Evolutionary conservation across 495 filamentous ascomycete genomes (phyloP).

Genomic region (Parathielavia hyrcaniae): DNA sequence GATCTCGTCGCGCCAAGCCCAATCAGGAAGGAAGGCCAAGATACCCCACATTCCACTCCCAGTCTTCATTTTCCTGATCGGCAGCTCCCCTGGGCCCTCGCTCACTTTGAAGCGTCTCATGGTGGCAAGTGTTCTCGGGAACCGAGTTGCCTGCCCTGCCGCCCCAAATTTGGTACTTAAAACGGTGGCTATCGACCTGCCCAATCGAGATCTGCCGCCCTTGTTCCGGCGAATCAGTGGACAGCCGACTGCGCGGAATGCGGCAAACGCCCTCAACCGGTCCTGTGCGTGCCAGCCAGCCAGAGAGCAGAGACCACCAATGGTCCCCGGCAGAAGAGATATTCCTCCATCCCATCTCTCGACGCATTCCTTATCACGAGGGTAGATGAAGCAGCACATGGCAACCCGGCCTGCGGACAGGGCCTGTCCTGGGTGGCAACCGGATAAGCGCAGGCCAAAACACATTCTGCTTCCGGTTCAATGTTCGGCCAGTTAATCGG

Average conservation of each 20-base stretch:
- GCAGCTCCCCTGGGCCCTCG: no score
- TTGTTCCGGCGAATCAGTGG: constrained; percentile 19
- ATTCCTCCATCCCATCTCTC: constrained; percentile 11
- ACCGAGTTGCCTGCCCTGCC: neutral
- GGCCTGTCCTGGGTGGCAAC: constrained; percentile 5
- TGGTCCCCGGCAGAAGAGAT: constrained; percentile 6
- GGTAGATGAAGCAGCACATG: constrained; percentile 9
- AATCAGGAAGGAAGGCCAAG: constrained; percentile 2
- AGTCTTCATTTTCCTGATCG: constrained; percentile 16
- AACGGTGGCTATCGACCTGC: constrained; percentile 16
- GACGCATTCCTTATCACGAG: constrained; percentile 13
- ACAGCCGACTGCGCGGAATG: neutral
- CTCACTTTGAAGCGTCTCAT: neutral
- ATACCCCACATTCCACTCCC: constrained; percentile 4
- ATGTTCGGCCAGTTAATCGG: neutral
- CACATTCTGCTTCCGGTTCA: constrained; percentile 17
- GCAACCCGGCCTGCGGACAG: neutral
- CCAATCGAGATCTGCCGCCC: constrained; percentile 9
- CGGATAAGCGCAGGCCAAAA: constrained; percentile 6
- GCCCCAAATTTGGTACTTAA: constrained; percentile 1
- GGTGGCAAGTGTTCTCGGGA: neutral
- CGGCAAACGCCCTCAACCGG: no score
- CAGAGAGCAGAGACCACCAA: neutral
- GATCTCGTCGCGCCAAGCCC: neutral
- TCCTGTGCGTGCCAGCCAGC: neutral